These are phyloP conservation scores for Cinnamomum micranthum DNA, from an alignment of 164 flowering plant genomes.

Conservation along the genomic window DNA sequence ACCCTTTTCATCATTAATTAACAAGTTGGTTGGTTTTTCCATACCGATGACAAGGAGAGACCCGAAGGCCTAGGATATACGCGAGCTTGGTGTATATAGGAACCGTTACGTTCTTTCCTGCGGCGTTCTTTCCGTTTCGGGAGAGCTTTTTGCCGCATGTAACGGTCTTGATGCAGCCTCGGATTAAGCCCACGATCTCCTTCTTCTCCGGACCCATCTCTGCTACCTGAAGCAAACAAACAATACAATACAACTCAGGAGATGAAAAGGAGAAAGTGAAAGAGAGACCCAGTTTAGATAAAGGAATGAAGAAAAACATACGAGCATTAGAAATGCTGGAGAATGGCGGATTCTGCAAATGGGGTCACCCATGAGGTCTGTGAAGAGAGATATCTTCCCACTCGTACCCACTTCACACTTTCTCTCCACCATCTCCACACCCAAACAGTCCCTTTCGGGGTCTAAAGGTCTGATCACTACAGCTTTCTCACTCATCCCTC, in stretches of 20 bases:
- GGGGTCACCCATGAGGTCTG: conserved; percentile 92
- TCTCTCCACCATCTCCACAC: conserved; percentile 69
- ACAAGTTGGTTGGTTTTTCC: background rate
- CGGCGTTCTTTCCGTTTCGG: conserved; percentile 25
- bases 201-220: conserved; percentile 34
- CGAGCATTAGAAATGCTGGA: conserved; percentile 87
- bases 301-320: conserved; percentile 10
- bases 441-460: conserved; percentile 36
- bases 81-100: conserved; percentile 84
- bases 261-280: background rate
- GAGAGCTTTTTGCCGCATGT: conserved; percentile 69
- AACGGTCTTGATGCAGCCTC: conserved; percentile 93
- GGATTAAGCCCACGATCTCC: conserved; percentile 75
- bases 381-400: conserved; percentile 70
- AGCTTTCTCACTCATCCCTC: background rate
- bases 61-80: conserved; percentile 91
- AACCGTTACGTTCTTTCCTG: conserved; percentile 14
- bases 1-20: background rate
- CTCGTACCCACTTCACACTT: conserved; percentile 80
- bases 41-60: conserved; percentile 83
- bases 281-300: background rate
- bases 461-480: conserved; percentile 69
- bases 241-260: background rate
- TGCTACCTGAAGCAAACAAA: conserved; percentile 46
- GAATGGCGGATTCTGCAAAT: conserved; percentile 87